These are phyloP conservation scores for Tricladium varicosporioides DNA, from an alignment of 2,329 filamentous ascomycete species.

Conservation along the genomic window DNA sequence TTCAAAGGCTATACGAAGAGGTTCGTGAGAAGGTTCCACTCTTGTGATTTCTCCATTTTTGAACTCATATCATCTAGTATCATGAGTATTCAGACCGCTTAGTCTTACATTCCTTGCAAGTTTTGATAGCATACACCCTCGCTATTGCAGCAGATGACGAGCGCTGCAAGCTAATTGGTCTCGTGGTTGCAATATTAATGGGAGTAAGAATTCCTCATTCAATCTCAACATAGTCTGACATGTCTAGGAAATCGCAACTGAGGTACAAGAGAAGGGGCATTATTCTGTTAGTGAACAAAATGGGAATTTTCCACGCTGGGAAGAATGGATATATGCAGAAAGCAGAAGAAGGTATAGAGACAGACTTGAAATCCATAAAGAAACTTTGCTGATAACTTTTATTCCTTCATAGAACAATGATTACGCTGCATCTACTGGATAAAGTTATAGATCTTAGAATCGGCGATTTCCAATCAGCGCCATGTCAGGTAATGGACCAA, in stretches of 20 bases:
- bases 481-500: slow-evolving; percentile 6
- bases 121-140: slow-evolving; percentile 17
- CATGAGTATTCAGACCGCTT: slow-evolving; percentile 9
- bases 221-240: not conserved
- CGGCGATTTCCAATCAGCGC: not conserved
- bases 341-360: slow-evolving; percentile 12
- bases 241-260: slow-evolving; percentile 11
- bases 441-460: slow-evolving; percentile 13
- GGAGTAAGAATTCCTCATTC: slow-evolving; percentile 7
- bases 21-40: not conserved
- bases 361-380: not conserved
- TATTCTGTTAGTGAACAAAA: not conserved
- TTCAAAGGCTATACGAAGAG: slow-evolving; percentile 17
- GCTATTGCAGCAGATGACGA: slow-evolving; percentile 12
- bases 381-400: not conserved
- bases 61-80: slow-evolving; percentile 8
- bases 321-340: slow-evolving; percentile 14
- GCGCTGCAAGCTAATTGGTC: slow-evolving; percentile 4
- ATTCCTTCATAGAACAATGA: slow-evolving; percentile 9
- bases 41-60: not conserved
- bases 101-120: slow-evolving; percentile 14
- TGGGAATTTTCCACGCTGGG: slow-evolving; percentile 12
- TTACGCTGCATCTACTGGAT: slow-evolving; percentile 14
- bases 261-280: not conserved
- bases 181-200: slow-evolving; percentile 10